Percentiles rank a stretch among this genome's conserved stretches.
Evolutionary conservation across 345 rosid species (phyloP).

Genomic region (Eutrema heterophyllum): DNA sequence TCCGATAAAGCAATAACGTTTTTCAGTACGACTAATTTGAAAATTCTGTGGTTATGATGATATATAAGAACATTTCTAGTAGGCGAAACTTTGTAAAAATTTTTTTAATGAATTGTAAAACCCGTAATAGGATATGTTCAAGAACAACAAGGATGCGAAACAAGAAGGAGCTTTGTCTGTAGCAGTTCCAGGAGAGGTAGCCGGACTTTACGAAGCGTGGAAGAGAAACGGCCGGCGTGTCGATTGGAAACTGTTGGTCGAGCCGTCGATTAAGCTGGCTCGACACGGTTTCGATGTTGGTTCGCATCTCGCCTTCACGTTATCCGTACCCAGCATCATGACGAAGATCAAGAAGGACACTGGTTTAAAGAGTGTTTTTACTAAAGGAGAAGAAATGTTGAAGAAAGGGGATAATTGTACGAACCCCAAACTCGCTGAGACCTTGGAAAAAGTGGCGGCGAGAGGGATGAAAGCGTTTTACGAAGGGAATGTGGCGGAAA

Average conservation of each 20-base stretch:
- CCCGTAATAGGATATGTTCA: slow-evolving; percentile 61
- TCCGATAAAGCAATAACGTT: background rate
- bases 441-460: slow-evolving; percentile 49
- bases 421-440: slow-evolving; percentile 51
- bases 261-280: slow-evolving; percentile 71
- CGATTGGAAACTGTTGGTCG: slow-evolving; percentile 50
- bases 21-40: background rate
- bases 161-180: slow-evolving; percentile 54
- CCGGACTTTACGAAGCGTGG: slow-evolving; percentile 81
- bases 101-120: background rate
- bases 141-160: slow-evolving; percentile 36
- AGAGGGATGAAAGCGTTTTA: slow-evolving; percentile 58
- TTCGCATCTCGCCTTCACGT: slow-evolving; percentile 44
- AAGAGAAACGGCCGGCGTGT: slow-evolving; percentile 38
- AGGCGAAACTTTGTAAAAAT: background rate
- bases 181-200: slow-evolving; percentile 91
- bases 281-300: slow-evolving; percentile 54
- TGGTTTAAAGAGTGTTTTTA: slow-evolving; percentile 54
- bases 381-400: slow-evolving; percentile 52
- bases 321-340: slow-evolving; percentile 26
- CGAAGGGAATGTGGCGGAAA: slow-evolving; percentile 55
- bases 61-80: background rate
- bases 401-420: slow-evolving; percentile 51
- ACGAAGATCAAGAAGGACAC: slow-evolving; percentile 37
- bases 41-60: background rate